Conservation (phyloP, 2,329 filamentous ascomycete genomes). For the Colletotrichum lindemuthianum region DNA sequence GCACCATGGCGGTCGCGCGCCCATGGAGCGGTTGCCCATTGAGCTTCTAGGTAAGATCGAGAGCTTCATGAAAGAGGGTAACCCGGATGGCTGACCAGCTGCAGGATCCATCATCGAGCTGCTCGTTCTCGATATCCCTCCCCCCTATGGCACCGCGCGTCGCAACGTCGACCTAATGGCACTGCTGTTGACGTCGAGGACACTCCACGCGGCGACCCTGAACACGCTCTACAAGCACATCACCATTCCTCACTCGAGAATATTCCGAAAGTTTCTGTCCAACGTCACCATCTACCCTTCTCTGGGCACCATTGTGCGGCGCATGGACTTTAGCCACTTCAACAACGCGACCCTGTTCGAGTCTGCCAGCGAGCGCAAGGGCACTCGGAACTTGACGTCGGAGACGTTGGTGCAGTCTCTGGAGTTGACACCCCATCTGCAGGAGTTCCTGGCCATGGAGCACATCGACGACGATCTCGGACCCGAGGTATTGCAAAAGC, state of each 20-base stretch:
- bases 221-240: conserved; percentile 81
- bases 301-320: conserved; percentile 79
- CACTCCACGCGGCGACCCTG: conserved; percentile 77
- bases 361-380: conserved; percentile 77
- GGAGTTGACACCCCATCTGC: conserved; percentile 75
- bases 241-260: conserved; percentile 83
- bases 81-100: conserved; percentile 28
- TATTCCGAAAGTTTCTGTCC: conserved; percentile 82
- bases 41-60: conserved; percentile 74
- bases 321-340: conserved; percentile 87
- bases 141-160: conserved; percentile 76
- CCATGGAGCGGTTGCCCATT: conserved; percentile 74
- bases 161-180: conserved; percentile 84
- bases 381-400: conserved; percentile 80
- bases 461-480: conserved; percentile 82
- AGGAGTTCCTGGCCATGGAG: conserved; percentile 83
- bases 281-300: conserved; percentile 74
- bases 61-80: conserved; percentile 28
- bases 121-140: conserved; percentile 77
- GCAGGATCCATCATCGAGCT: conserved; percentile 79
- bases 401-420: conserved; percentile 78
- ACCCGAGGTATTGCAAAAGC: conserved; percentile 73
- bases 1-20: conserved; percentile 59
- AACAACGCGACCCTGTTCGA: conserved; percentile 81
- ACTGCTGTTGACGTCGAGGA: conserved; percentile 79